Percentiles rank a stretch among this genome's conserved stretches.
These are phyloP conservation scores for Malus asiatica DNA, from an alignment of 306 rosid species.

Conservation along the genomic window DNA sequence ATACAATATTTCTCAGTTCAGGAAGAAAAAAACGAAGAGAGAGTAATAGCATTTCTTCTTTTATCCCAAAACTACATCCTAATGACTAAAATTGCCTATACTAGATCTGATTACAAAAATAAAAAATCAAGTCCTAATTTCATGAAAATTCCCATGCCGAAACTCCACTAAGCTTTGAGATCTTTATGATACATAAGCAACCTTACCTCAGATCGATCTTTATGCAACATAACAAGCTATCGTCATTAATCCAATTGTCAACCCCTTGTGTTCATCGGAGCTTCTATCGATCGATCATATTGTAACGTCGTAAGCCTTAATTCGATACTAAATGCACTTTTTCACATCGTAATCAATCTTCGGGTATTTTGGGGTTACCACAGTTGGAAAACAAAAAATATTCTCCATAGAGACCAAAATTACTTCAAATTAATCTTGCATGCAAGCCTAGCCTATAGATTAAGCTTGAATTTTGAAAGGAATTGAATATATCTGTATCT, in stretches of 20 bases:
- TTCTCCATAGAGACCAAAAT: not conserved
- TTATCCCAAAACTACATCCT: not conserved
- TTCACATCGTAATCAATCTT: too few species aligned
- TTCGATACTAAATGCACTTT: not conserved
- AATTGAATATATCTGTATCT: not conserved
- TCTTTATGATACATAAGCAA: not conserved
- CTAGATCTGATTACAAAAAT: not conserved
- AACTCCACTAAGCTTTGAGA: not conserved
- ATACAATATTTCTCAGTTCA: not conserved
- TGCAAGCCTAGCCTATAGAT: conserved; percentile 10
- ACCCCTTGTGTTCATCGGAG: not conserved
- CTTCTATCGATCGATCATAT: not conserved
- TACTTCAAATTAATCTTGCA: conserved; percentile 1
- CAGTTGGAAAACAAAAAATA: not conserved
- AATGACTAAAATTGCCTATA: not conserved
- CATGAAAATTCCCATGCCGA: not conserved
- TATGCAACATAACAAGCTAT: not conserved
- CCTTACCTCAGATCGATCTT: conserved; percentile 1
- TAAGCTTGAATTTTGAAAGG: not conserved
- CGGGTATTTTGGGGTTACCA: too few species aligned
- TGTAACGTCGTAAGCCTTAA: not conserved
- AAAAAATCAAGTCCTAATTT: not conserved
- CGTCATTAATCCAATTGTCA: not conserved
- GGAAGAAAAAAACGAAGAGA: not conserved
- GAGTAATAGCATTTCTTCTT: not conserved